Evolutionary conservation across 331 rosid species (phyloP), one percentile per base, ranked within the genome.

Genomic region (Cydonia oblonga): DNA sequence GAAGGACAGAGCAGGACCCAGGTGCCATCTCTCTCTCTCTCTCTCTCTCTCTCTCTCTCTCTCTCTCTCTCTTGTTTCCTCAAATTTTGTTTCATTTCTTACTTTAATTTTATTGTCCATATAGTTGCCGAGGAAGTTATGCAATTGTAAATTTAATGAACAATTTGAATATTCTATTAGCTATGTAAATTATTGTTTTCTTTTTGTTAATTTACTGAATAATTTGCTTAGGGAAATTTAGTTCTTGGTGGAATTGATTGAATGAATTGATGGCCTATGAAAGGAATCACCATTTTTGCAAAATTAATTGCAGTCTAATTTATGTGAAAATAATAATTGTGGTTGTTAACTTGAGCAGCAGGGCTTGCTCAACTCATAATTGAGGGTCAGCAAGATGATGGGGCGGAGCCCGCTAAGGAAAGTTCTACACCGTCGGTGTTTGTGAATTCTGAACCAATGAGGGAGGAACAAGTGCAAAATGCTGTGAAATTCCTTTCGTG

Each of bases 381-480:
- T 68, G 79, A 76, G 75, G 86, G 80, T 83, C 88, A 72, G 76
- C 84, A 83, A 78, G 80, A 75, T 66, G 83, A 75, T 79, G 74
- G 32, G 77, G 96, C 54, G 40, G 91, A 93, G 73, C 82, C 87
- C 53, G 77, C 74, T 2, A 86, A 80, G 42, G 86, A 69, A 71
- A 78, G 14, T 76, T 79, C 90, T 49, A 26, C 83, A 15, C 64
- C 90, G 20, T 91, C 92, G 1, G 89, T 82, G 68, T 95, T 91
- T 70, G 96, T 89, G 73, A 91, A 87, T 79, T 81, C 90, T 0
- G 85, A 91, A 83, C 97, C 96, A 26, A 66, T 91, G 78, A 83
- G 99, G 70, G 99, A 95, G 84, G 99, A 95, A 13, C 97, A 91
- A 81, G 83, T 95, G 66, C 92, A 95, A 84, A 95, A 95, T 86